phyloP scores from a whole-genome alignment of 2,329 filamentous ascomycete genomes.

The Sporothrix schenckii region DNA sequence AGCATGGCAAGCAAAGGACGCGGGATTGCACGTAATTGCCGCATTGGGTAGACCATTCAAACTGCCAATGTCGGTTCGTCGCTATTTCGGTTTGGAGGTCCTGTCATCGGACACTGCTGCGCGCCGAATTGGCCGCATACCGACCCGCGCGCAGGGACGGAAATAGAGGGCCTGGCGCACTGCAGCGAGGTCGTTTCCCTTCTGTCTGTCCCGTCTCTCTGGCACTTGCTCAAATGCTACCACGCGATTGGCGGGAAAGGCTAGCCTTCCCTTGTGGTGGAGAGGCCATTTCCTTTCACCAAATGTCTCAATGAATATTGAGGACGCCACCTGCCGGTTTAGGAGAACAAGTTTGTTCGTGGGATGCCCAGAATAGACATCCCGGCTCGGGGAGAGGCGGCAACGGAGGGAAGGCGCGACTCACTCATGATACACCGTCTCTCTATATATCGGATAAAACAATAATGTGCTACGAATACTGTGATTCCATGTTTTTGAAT shows the following conservation, averaged over 20 bases:
- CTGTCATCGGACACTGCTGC: slow-evolving; percentile 11
- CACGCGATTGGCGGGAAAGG: slow-evolving; percentile 27
- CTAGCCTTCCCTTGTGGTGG: background rate
- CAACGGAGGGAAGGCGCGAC: slow-evolving; percentile 8
- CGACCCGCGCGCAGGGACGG: background rate
- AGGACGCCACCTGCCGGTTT: slow-evolving; percentile 10
- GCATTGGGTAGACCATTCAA: background rate
- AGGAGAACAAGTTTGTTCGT: no score
- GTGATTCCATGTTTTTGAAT: background rate
- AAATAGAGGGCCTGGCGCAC: slow-evolving; percentile 8
- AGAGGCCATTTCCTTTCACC: background rate
- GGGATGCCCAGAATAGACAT: slow-evolving; percentile 16
- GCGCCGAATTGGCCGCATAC: slow-evolving; percentile 14
- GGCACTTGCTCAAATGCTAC: slow-evolving; percentile 25
- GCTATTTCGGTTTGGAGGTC: slow-evolving; percentile 5
- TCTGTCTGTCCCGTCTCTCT: slow-evolving; percentile 16
- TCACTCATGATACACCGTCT: no score
- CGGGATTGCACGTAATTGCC: slow-evolving; percentile 13
- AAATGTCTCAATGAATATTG: background rate
- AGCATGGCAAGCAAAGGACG: background rate
- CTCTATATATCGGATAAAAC: background rate
- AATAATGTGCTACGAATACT: background rate
- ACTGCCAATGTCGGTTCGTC: background rate
- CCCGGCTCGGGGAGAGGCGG: slow-evolving; percentile 22
- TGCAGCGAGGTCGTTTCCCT: background rate